These are phyloP conservation scores for Talaromyces sp. DNA, from an alignment of 2,329 filamentous ascomycete genomes.

Conservation along the genomic window DNA sequence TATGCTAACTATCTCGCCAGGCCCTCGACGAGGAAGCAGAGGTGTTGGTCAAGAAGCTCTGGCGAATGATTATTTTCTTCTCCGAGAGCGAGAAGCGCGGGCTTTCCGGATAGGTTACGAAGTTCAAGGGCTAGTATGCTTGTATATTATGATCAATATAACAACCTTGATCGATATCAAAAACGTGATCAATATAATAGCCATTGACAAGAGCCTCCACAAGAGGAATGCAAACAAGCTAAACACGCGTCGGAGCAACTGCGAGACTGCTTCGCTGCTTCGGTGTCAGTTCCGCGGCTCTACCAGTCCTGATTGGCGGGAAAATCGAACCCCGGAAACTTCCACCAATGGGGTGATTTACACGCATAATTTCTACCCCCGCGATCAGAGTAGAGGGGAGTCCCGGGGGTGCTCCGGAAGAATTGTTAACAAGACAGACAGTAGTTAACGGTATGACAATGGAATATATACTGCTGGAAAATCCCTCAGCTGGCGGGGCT, in stretches of 20 bases:
- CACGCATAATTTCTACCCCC: neutral
- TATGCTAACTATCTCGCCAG: constrained; percentile 44
- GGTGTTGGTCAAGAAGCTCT: constrained; percentile 89
- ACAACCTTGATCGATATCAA: neutral
- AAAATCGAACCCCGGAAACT: neutral
- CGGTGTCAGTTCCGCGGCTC: neutral
- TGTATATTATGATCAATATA: neutral
- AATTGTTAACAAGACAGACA: neutral
- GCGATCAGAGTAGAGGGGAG: neutral
- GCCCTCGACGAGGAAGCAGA: constrained; percentile 93
- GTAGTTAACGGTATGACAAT: neutral
- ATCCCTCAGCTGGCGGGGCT: neutral
- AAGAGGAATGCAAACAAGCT: neutral
- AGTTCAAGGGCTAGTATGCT: neutral
- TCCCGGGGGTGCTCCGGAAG: neutral
- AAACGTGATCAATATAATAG: neutral
- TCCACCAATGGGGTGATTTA: neutral
- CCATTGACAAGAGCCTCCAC: neutral
- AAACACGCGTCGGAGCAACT: neutral
- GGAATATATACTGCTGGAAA: neutral
- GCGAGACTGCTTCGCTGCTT: neutral
- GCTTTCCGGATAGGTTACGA: constrained; percentile 45
- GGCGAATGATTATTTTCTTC: constrained; percentile 98
- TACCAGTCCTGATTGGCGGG: neutral
- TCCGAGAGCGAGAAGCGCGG: constrained; percentile 91